Conservation (phyloP, 2,329 filamentous ascomycete genomes). For the Blastomyces parvus region DNA sequence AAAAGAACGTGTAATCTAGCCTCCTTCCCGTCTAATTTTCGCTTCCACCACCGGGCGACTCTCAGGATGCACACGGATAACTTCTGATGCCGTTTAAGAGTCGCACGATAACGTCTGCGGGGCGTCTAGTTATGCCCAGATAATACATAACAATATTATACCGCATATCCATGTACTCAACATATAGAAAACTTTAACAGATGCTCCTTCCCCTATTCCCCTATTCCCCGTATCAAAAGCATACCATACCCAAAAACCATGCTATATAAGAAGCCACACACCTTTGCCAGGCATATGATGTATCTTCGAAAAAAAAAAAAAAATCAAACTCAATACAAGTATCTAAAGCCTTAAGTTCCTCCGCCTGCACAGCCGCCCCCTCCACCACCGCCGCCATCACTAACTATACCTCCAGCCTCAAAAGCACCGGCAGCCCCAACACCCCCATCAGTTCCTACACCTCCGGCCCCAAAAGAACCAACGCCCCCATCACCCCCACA, state of each 20-base stretch:
- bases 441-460: no score
- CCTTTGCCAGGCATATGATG: background rate
- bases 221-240: background rate
- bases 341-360: background rate
- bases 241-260: background rate
- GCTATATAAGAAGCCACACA: background rate
- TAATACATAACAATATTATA: no score
- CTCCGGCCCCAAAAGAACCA: conserved; percentile 17
- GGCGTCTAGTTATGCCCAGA: no score
- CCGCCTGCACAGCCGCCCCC: no score
- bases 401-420: no score
- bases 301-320: background rate
- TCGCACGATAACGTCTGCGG: background rate
- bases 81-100: background rate
- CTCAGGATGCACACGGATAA: background rate
- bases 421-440: no score
- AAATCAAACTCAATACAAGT: background rate
- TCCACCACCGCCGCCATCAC: no score
- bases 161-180: no score
- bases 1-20: background rate
- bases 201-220: background rate
- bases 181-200: background rate
- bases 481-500: conserved; percentile 25
- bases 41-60: background rate
- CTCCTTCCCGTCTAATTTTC: background rate